These are phyloP conservation scores for Diplocarpon rosae DNA, from an alignment of 2,329 filamentous ascomycete species.

Conservation along the genomic window DNA sequence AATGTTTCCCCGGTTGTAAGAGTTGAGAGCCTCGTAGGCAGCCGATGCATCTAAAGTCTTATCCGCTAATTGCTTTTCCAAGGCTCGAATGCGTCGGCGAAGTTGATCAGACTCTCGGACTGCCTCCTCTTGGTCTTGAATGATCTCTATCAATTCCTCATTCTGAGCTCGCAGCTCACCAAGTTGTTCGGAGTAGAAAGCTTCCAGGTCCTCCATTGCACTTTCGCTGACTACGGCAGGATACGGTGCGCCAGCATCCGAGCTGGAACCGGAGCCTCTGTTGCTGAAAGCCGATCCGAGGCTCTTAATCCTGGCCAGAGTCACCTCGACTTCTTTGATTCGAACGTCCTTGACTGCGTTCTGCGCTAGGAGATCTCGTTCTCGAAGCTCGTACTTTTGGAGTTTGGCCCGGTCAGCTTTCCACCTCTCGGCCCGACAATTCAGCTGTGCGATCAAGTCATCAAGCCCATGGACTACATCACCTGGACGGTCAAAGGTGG, in stretches of 20 bases:
- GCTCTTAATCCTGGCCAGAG: not conserved
- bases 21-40: not conserved
- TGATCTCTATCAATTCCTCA: slow-evolving; percentile 1
- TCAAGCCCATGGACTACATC: not conserved
- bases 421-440: not conserved
- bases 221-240: not conserved
- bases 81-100: not conserved
- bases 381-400: not conserved
- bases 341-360: not conserved
- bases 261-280: not conserved
- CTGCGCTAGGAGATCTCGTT: not conserved
- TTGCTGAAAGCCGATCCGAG: not conserved
- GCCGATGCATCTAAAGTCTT: not conserved
- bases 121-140: not conserved
- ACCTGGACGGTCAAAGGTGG: not conserved
- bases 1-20: too few relatives aligned
- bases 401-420: not conserved
- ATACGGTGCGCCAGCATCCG: not conserved
- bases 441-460: not conserved
- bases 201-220: not conserved
- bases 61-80: not conserved
- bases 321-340: not conserved
- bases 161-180: not conserved
- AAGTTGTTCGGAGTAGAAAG: not conserved
- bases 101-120: not conserved